Evolutionary conservation across 2,329 filamentous ascomycete genomes (phyloP).

Genomic region (Davidsoniella neocaledoniae): DNA sequence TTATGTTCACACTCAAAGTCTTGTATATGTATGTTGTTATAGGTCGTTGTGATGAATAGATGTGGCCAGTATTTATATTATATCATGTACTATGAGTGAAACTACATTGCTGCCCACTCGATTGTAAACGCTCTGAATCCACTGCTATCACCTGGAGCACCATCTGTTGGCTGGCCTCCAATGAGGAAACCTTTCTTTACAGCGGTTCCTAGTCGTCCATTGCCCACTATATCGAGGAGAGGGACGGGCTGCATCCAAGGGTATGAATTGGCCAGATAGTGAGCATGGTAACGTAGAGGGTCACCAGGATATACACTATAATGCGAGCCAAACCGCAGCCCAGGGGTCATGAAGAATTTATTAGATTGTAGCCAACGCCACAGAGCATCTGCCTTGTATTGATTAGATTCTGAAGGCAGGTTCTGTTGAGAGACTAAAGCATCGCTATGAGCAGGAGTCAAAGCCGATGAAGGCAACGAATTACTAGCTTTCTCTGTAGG

Average conservation of each 20-base stretch:
- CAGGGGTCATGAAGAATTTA: constrained; percentile 71
- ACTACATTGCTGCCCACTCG: constrained; percentile 84
- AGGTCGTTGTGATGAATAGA: not conserved
- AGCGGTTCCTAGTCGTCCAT: constrained; percentile 75
- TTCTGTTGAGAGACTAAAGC: constrained; percentile 13
- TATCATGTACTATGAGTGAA: constrained; percentile 5
- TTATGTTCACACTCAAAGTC: no score
- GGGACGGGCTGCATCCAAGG: constrained; percentile 80
- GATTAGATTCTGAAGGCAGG: constrained; percentile 21
- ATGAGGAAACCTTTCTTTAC: constrained; percentile 93
- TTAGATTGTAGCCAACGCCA: constrained; percentile 62
- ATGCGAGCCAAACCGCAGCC: constrained; percentile 82
- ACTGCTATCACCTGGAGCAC: constrained; percentile 20
- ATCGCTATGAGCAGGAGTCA: constrained; percentile 6
- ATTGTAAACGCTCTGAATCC: constrained; percentile 61
- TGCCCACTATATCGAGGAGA: constrained; percentile 69
- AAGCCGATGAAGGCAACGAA: not conserved
- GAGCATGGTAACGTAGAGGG: constrained; percentile 83
- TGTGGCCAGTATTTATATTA: not conserved
- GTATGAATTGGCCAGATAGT: constrained; percentile 73
- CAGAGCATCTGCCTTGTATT: constrained; percentile 34
- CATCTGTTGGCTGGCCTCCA: constrained; percentile 42
- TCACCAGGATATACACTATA: constrained; percentile 94
- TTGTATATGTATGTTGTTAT: no score
- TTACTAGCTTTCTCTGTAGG: not conserved